Evolutionary conservation across 148 eudicot species (phyloP).

Genomic region (Silene uniflora): DNA sequence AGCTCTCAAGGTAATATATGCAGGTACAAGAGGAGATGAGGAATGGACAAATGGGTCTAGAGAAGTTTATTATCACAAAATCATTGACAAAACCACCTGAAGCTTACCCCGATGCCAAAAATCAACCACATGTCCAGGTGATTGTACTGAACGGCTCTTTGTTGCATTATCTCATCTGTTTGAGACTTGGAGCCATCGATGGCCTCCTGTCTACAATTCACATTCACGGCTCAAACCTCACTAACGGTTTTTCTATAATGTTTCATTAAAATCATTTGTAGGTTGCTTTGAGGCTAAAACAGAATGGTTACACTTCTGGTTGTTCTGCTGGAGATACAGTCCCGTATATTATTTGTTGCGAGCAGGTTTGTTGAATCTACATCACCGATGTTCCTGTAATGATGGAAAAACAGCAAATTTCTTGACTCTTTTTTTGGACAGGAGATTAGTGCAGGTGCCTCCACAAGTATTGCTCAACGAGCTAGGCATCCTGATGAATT

Average conservation of each 20-base stretch:
- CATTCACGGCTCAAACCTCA: background rate
- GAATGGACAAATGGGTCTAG: constrained; percentile 79
- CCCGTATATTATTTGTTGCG: constrained; percentile 88
- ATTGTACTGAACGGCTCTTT: constrained; percentile 27
- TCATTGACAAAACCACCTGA: constrained; percentile 87
- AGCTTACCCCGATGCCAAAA: constrained; percentile 94
- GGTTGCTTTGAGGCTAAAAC: constrained; percentile 91
- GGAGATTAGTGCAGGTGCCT: constrained; percentile 57
- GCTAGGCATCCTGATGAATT: constrained; percentile 99
- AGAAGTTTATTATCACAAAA: constrained; percentile 87
- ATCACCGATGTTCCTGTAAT: constrained; percentile 9
- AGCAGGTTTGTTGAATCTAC: constrained; percentile 55
- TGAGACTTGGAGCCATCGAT: background rate
- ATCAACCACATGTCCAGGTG: constrained; percentile 97
- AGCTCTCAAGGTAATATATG: constrained; percentile 6
- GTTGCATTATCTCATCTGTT: background rate
- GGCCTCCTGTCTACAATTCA: background rate
- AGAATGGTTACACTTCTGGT: constrained; percentile 70
- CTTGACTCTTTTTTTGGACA: constrained; percentile 24
- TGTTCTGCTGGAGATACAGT: constrained; percentile 99
- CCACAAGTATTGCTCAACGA: constrained; percentile 87
- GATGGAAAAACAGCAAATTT: background rate
- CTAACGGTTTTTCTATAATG: background rate
- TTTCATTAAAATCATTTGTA: constrained; percentile 17
- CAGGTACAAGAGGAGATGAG: constrained; percentile 95